Evolutionary conservation across 2,329 filamentous ascomycete genomes (phyloP).

Genomic region (Monilinia fructigena): DNA sequence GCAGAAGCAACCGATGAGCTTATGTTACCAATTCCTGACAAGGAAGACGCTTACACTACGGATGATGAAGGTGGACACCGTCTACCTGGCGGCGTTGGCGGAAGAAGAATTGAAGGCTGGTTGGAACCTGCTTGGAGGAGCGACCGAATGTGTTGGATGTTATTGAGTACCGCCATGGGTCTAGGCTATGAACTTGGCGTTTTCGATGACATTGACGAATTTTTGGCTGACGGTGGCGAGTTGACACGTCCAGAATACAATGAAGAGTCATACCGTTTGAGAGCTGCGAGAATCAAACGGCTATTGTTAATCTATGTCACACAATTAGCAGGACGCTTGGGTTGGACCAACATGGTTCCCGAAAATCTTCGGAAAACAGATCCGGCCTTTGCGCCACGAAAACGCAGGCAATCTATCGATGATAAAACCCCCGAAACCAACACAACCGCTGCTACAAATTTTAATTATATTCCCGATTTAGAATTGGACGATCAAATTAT

Average conservation of each 20-base stretch:
- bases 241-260: conserved; percentile 66
- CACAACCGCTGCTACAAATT: conserved; percentile 54
- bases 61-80: conserved; percentile 46
- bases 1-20: conserved; percentile 71
- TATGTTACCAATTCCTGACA: conserved; percentile 59
- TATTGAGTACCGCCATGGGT: conserved; percentile 85
- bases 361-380: conserved; percentile 60
- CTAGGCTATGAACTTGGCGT: conserved; percentile 92
- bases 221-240: conserved; percentile 56
- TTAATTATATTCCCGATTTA: conserved; percentile 66
- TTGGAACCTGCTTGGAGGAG: conserved; percentile 93
- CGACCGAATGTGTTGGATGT: conserved; percentile 97
- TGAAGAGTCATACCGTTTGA: conserved; percentile 72
- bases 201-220: conserved; percentile 83
- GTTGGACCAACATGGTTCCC: conserved; percentile 91
- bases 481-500: conserved; percentile 69
- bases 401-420: conserved; percentile 46
- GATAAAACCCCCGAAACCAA: conserved; percentile 61
- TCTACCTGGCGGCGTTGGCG: conserved; percentile 62
- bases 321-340: conserved; percentile 88
- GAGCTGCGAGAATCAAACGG: conserved; percentile 78
- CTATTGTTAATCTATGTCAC: conserved; percentile 88
- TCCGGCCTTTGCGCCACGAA: conserved; percentile 51
- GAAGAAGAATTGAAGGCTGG: conserved; percentile 89
- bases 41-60: conserved; percentile 44